Evolutionary conservation across 139 green algal species (phyloP), one percentile per base, ranked within the genome.

Genomic region (Nannochloris sp.): DNA sequence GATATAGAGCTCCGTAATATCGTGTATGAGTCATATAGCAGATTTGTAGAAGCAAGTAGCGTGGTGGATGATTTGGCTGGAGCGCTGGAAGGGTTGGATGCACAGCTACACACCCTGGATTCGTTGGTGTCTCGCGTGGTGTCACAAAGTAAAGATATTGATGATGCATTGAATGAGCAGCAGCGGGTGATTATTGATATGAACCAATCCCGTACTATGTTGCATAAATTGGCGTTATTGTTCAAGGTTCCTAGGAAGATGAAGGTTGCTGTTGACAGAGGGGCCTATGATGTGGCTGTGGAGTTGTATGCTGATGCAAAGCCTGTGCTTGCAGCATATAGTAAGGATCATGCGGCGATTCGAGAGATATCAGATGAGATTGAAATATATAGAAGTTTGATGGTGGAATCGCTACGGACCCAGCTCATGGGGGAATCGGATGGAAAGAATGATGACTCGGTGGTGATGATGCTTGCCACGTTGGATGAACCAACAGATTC

Each of bases 11-110:
- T 98, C 86, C 71, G 97, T 70, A 91, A 90, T 75, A 81, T 97
- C 23, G 90, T 98, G 25, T 96, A 97, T 55, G 92, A 98, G 60
- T 98, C 98, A 71, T 98, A 98, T 72, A 94, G 83, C 85, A 96
- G 96, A 70, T 98, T 98, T 79, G 96, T 98, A 51, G 76, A 78
- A 0, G 92, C 92, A n/a, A 97, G 91, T 2, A 91, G 95, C 66
- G 96, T 89, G n/a, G 94, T 96, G 44, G 72, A 80, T 5, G 44
- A n/a, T 36, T 85, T 90, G 81, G 80, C 78, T 37, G 59, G 61
- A 23, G 81, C 77, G 57, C 80, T 91, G 31, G 74, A 71, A 19
- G 70, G 74, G 16, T 89, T 96, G 76, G 80, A 86, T 51, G 44
- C 51, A 6, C 82, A 53, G 40, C 58, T 74, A 25, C 16, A 18